phyloP scores from a whole-genome alignment of 352 stramenopile species.

The Phytophthora sansomeana region DNA sequence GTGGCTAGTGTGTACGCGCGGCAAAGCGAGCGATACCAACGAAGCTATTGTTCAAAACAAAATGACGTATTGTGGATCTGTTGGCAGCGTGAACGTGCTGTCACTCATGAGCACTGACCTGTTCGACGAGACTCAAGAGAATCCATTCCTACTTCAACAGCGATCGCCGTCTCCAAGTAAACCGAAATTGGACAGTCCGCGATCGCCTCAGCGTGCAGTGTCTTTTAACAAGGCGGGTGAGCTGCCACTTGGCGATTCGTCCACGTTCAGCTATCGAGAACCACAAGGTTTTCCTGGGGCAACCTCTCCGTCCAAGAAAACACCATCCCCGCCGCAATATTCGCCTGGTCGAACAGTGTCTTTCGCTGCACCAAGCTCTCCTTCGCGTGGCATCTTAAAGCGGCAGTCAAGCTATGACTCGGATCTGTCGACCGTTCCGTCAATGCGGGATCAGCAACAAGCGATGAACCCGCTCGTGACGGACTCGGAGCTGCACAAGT shows the following conservation, averaged over 20 bases:
- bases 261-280: constrained; percentile 13
- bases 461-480: constrained; percentile 19
- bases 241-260: constrained; percentile 51
- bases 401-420: constrained; percentile 55
- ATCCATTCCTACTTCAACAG: constrained; percentile 63
- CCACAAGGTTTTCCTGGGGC: not conserved
- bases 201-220: constrained; percentile 4
- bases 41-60: too few relatives aligned
- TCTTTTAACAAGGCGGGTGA: constrained; percentile 33
- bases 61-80: constrained; percentile 66
- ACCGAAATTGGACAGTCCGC: constrained; percentile 7
- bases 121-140: constrained; percentile 79
- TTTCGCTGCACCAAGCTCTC: constrained; percentile 34
- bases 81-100: constrained; percentile 74
- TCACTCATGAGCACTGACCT: constrained; percentile 75
- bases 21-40: too few relatives aligned
- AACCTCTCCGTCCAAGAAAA: constrained; percentile 6
- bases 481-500: constrained; percentile 68
- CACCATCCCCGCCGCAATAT: constrained; percentile 18
- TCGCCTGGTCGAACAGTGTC: constrained; percentile 42
- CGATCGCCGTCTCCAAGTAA: constrained; percentile 26
- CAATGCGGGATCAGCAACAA: constrained; percentile 35
- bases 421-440: constrained; percentile 45
- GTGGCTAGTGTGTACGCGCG: not conserved
- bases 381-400: constrained; percentile 55